Percentiles rank a stretch among this genome's conserved stretches.
Conservation (phyloP, 2,329 filamentous ascomycete genomes). For the Lachnellula arida region DNA sequence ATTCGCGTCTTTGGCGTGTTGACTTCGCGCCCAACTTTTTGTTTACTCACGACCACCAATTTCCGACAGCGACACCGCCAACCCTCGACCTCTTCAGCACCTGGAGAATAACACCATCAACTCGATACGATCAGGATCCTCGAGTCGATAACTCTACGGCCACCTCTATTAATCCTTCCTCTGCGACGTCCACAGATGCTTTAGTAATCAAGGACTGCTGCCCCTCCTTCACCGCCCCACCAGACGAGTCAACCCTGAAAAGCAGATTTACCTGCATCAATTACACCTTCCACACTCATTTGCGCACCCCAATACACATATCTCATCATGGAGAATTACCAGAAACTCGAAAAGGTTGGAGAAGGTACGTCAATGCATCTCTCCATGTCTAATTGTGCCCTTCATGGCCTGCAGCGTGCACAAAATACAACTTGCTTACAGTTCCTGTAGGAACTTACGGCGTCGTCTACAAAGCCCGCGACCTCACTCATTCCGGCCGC, state of each 20-base stretch:
- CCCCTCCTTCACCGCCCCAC: constrained; percentile 32
- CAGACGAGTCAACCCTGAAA: constrained; percentile 13
- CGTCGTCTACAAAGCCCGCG: constrained; percentile 90
- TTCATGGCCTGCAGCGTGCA: not conserved
- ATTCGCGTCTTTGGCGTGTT: constrained; percentile 12
- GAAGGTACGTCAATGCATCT: constrained; percentile 60
- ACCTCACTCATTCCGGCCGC: constrained; percentile 74
- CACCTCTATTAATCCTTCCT: constrained; percentile 4
- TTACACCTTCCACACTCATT: constrained; percentile 29
- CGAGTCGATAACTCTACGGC: not conserved
- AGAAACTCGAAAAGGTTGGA: constrained; percentile 94
- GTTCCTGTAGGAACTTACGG: constrained; percentile 72
- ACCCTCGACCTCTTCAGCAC: constrained; percentile 3
- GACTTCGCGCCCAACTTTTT: constrained; percentile 17
- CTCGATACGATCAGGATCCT: constrained; percentile 6
- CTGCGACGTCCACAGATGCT: constrained; percentile 18
- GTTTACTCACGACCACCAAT: constrained; percentile 20
- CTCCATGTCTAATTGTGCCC: not conserved
- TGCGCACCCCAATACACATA: constrained; percentile 15
- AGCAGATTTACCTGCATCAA: constrained; percentile 27
- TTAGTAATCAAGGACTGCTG: constrained; percentile 23
- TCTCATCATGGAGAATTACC: constrained; percentile 81
- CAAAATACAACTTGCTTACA: not conserved
- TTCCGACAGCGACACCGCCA: constrained; percentile 9
- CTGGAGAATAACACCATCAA: constrained; percentile 10